phyloP scores from a whole-genome alignment of 1,139 yeast species.

The Meyerozyma elateridarum region DNA sequence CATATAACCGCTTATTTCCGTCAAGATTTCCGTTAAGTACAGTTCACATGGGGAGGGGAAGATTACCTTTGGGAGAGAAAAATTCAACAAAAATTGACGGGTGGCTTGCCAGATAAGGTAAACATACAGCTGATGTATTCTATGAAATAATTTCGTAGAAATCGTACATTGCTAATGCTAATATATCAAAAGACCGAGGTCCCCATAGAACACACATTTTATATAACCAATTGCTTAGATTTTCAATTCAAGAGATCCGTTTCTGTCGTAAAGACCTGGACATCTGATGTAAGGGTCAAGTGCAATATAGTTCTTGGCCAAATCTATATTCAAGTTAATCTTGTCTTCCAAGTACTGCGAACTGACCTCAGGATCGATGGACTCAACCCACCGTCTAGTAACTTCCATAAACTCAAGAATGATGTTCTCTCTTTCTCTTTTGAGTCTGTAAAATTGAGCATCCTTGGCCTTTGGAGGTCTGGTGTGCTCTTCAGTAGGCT shows the following conservation, averaged over 20 bases:
- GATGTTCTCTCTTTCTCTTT: constrained; percentile 30
- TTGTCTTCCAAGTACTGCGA: constrained; percentile 38
- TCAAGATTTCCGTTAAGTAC: too few species aligned
- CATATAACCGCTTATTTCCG: too few species aligned
- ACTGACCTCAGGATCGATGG: constrained; percentile 37
- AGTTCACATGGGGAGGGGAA: too few species aligned
- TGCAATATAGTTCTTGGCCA: constrained; percentile 31
- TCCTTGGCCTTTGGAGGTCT: constrained; percentile 28
- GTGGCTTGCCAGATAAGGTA: too few species aligned
- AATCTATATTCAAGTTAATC: constrained; percentile 23
- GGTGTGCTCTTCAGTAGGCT: constrained; percentile 27
- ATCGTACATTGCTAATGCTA: too few species aligned
- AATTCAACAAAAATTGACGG: too few species aligned
- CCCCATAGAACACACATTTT: too few species aligned
- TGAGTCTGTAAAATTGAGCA: constrained; percentile 23
- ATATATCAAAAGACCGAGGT: too few species aligned
- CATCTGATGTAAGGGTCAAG: constrained; percentile 40
- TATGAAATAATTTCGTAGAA: too few species aligned
- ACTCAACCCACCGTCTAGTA: constrained; percentile 38
- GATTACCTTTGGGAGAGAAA: too few species aligned
- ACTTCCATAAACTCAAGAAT: constrained; percentile 28
- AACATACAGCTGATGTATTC: too few species aligned
- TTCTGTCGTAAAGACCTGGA: constrained; percentile 39
- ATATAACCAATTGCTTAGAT: too few species aligned
- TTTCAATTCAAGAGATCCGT: constrained; percentile 17